Base-by-base conservation (phyloP, 306 rosid species). In the Castanea mollissima region DNA sequence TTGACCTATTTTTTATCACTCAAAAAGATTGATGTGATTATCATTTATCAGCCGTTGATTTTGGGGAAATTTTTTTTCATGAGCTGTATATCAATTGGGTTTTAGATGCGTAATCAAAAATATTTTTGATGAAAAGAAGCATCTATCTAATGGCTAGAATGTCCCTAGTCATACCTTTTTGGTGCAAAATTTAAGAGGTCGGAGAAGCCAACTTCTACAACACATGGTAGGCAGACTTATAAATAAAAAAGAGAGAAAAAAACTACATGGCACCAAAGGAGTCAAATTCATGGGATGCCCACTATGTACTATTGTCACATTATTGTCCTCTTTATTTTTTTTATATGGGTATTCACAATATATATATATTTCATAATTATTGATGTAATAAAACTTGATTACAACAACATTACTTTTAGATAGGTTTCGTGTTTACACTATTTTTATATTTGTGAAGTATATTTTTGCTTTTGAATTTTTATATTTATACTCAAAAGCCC, bases 221-320 rank as follows among this genome's bases (percentile, higher is more conserved):
- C 79, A 74, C 76, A 73, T 55, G 41, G 87, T 34, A 13, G 49
- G 72, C 55, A 65, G 62, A 69, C 57, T 18, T 12, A 8, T 41
- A 41, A 41, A 41, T 41, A 41, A 73, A 69, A 63, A 52, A 32
- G 54, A 27, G 49, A 32, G 65, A 52, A 71, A 52, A 71, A 76
- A 21, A 69, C 78, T 81, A 73, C 82, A 77, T 80, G 90, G 79
- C 82, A 83, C 89, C 82, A 78, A 80, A 86, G 76, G 74, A 75
- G 92, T 87, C 91, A 69, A 87, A 86, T 86, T 83, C 93, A 87
- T 74, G 88, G 84, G 92, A 88, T 89, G 82, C 89, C 92, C 93
- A 86, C 93, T 86, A 78, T 74, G 89, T 55, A 74, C 78, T 71
- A 80, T 87, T 91, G 88, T 76, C 85, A 79, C 67, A 76, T 57